phyloP scores from a whole-genome alignment of 163 green algal species.

The Chlamydomonas reinhardtii region DNA sequence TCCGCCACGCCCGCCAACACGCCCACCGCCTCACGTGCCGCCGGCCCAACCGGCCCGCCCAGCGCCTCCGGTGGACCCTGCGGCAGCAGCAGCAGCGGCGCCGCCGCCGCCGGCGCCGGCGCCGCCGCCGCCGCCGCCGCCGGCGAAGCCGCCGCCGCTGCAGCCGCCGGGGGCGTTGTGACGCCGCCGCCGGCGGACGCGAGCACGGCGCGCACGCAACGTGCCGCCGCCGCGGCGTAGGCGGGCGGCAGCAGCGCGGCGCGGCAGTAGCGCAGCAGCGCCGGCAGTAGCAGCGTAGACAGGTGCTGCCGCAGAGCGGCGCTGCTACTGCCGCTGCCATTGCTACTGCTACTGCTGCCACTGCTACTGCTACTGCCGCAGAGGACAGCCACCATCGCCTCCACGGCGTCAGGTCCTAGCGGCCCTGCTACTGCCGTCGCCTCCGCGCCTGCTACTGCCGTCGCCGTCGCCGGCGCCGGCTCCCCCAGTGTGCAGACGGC shows the following conservation, averaged over 20 bases:
- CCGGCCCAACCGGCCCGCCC: neutral
- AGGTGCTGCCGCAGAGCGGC: conserved; percentile 10
- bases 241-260: neutral
- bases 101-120: neutral
- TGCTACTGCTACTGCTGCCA: neutral
- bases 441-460: neutral
- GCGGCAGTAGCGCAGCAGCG: conserved; percentile 12
- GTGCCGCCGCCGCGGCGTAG: neutral
- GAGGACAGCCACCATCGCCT: neutral
- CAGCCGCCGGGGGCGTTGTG: neutral
- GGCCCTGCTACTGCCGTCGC: neutral
- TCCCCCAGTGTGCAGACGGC: neutral
- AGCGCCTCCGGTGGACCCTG: too few relatives aligned
- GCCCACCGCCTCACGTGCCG: conserved; percentile 3
- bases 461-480: neutral
- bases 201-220: neutral
- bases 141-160: neutral
- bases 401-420: neutral
- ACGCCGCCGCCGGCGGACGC: too few relatives aligned
- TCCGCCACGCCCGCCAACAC: neutral
- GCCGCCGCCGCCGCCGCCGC: neutral
- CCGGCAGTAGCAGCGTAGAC: conserved; percentile 1
- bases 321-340: too few relatives aligned
- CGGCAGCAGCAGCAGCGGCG: neutral
- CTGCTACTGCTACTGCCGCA: too few relatives aligned